Base-by-base conservation (phyloP, 305 asterid species). In the Fraxinus sp. region DNA sequence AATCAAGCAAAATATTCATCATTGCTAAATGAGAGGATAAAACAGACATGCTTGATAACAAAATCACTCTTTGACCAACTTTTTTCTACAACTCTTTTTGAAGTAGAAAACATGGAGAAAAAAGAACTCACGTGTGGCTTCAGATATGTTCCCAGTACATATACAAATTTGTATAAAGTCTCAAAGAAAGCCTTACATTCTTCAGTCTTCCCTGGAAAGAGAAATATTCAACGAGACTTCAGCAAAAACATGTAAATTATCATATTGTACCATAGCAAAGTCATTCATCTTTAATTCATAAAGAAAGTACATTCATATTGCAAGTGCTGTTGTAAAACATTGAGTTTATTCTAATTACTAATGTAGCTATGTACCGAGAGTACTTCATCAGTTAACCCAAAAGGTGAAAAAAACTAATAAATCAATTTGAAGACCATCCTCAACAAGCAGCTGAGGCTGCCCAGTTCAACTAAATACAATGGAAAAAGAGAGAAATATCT, bases 71-170 rank as follows among this genome's bases (percentile, higher is more conserved):
- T 71, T 16, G 57, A 76, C 71, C 37, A 32, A 7, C 11, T 28
- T 20, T 18, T 33, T 32, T 74, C 20, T 26, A 11, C 37, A 3
- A 20, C 20, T 72, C 55, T 78, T 81, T 81, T 81, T 81, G 77
- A 83, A 80, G 32, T 77, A 32, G 46, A 59, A 84, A 75, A 62
- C 28, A 49, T 18, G 36, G 14, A 64, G 75, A 74, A 79, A 52
- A 43, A 79, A 64, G 3, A 55, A 91, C 99, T 92, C 89, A 97
- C 99, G 59, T 97, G 89, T 78, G 99, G 98, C 93, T 93, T 97
- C 83, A 95, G 91, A 91, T 97, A 97, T 71, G 99, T 97, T 86
- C 97, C 97, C 86, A 97, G 77, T 74, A 97, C 92, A 84, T 97
- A 97, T 83, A 95, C 94, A 77, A 95, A 95, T 86, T 93, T 97